These are phyloP conservation scores for Marchantia polymorpha DNA, from an alignment of 225 moss, liverwort and hornwort genomes.

Conservation along the genomic window DNA sequence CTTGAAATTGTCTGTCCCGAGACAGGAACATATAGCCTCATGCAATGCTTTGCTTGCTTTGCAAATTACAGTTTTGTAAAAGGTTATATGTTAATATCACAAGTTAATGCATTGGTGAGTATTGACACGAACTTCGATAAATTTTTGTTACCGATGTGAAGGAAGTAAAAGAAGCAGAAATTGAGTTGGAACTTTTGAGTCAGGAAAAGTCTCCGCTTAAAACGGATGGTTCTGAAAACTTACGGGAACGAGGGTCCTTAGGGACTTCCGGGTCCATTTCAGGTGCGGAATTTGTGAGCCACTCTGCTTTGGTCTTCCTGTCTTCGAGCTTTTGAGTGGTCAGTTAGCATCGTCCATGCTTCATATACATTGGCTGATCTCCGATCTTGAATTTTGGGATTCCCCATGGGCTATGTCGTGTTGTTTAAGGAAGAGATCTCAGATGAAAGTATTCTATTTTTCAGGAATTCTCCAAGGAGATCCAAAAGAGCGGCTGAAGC, in stretches of 20 bases:
- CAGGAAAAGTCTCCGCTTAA: constrained; percentile 30
- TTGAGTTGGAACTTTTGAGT: constrained; percentile 68
- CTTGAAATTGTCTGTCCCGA: too few relatives aligned
- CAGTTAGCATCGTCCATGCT: not conserved
- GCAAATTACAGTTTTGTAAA: too few relatives aligned
- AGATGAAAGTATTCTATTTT: not conserved
- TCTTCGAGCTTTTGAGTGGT: not conserved
- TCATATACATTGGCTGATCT: too few relatives aligned
- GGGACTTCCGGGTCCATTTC: constrained; percentile 26
- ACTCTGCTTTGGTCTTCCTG: not conserved
- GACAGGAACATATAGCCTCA: too few relatives aligned
- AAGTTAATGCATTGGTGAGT: too few relatives aligned
- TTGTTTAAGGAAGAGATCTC: too few relatives aligned
- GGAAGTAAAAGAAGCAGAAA: constrained; percentile 91
- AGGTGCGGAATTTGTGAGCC: constrained; percentile 28
- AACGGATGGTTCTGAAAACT: constrained; percentile 34
- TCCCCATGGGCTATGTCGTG: too few relatives aligned
- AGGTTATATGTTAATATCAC: too few relatives aligned
- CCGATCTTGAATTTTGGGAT: too few relatives aligned
- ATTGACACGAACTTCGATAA: too few relatives aligned
- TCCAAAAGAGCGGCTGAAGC: constrained; percentile 58
- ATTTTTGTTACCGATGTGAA: constrained; percentile 19
- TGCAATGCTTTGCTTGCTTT: too few relatives aligned
- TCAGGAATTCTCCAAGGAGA: constrained; percentile 32
- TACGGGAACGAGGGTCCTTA: constrained; percentile 14